These are phyloP conservation scores for Rosa rugosa DNA, from an alignment of 306 rosid genomes.

Conservation along the genomic window DNA sequence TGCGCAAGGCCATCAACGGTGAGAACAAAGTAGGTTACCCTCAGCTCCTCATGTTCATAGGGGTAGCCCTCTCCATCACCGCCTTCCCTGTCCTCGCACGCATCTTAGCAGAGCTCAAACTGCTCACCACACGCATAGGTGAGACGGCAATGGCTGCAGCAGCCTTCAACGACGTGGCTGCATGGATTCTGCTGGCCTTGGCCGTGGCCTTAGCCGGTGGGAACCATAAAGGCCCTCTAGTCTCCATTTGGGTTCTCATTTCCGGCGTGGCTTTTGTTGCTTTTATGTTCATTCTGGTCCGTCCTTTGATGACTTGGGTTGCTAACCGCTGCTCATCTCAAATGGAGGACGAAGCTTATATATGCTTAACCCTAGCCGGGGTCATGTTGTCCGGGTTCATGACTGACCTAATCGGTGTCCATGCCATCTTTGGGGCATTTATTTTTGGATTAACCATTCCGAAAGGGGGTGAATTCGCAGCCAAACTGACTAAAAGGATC, in stretches of 20 bases:
- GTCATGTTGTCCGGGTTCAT: constrained; percentile 68
- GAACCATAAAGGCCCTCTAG: constrained; percentile 48
- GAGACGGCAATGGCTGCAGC: constrained; percentile 24
- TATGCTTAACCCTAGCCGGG: constrained; percentile 56
- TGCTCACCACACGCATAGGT: constrained; percentile 15
- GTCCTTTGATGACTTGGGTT: constrained; percentile 36
- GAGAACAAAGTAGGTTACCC: constrained; percentile 10
- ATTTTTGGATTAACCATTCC: constrained; percentile 12
- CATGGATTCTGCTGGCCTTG: constrained; percentile 22
- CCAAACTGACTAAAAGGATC: constrained; percentile 25
- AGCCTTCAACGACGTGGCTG: constrained; percentile 26
- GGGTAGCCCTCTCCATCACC: constrained; percentile 27
- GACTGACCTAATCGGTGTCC: constrained; percentile 79
- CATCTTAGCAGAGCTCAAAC: constrained; percentile 24
- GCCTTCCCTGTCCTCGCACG: constrained; percentile 33
- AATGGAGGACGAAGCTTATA: constrained; percentile 45
- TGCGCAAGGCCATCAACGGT: constrained; percentile 4
- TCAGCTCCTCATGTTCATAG: constrained; percentile 12
- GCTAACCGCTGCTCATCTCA: background rate
- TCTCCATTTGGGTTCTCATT: constrained; percentile 67
- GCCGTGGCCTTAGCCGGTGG: constrained; percentile 23
- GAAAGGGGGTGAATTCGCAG: constrained; percentile 34
- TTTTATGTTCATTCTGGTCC: constrained; percentile 50
- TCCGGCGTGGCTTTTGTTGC: constrained; percentile 48
- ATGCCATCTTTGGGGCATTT: constrained; percentile 66